A percentile compares a stretch with the other conserved stretches of the same genome.
Evolutionary conservation across 305 asterid genomes (phyloP).

Genomic region (Fraxinus platypoda): DNA sequence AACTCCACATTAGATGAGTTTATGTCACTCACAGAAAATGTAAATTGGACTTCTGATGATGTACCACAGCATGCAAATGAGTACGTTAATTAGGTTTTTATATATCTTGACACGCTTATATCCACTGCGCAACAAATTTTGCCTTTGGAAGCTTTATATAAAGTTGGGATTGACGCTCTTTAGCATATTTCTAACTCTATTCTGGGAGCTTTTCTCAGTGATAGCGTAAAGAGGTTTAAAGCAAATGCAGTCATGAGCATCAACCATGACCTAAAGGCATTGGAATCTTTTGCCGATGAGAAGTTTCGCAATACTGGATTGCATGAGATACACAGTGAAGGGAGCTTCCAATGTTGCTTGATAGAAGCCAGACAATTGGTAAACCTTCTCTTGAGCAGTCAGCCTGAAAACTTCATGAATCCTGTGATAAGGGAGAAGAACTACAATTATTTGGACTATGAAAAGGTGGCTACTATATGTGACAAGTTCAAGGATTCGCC

Average conservation of each 20-base stretch:
- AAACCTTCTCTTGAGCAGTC: slow-evolving; percentile 83
- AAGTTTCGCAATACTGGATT: slow-evolving; percentile 72
- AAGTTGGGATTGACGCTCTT: slow-evolving; percentile 74
- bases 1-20: slow-evolving; percentile 69
- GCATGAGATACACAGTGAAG: slow-evolving; percentile 73
- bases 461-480: slow-evolving; percentile 79
- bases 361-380: slow-evolving; percentile 79
- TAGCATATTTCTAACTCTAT: slow-evolving; percentile 78
- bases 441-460: slow-evolving; percentile 69
- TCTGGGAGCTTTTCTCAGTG: slow-evolving; percentile 52
- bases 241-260: slow-evolving; percentile 51
- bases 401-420: slow-evolving; percentile 89
- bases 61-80: slow-evolving; percentile 58
- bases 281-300: slow-evolving; percentile 83
- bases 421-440: slow-evolving; percentile 85
- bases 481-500: slow-evolving; percentile 83
- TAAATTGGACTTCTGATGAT: slow-evolving; percentile 79
- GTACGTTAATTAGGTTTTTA: slow-evolving; percentile 65
- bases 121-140: slow-evolving; percentile 61
- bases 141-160: neutral
- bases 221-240: slow-evolving; percentile 34
- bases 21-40: slow-evolving; percentile 66
- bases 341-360: slow-evolving; percentile 70
- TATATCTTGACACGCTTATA: slow-evolving; percentile 78
- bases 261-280: slow-evolving; percentile 59